Conservation (phyloP, 306 rosid species). For the Ceratonia siliqua region DNA sequence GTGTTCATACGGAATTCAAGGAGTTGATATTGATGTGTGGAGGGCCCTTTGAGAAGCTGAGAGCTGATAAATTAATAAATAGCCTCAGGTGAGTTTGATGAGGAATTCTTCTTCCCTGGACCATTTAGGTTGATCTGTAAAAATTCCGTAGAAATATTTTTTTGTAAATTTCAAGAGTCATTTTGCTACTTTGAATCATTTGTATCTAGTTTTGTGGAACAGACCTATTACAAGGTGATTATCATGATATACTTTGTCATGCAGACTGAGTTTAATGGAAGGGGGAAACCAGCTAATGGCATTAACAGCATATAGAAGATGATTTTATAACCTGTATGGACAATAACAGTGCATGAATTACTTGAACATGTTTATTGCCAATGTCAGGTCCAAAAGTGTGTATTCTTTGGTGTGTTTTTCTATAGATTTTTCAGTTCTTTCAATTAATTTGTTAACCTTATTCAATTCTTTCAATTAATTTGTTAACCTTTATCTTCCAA, state of each 20-base stretch:
- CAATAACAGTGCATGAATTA: background rate
- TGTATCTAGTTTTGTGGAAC: background rate
- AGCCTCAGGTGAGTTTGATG: constrained; percentile 62
- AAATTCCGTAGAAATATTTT: background rate
- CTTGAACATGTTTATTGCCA: background rate
- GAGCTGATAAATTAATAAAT: constrained; percentile 67
- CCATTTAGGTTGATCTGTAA: constrained; percentile 17
- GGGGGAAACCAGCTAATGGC: background rate
- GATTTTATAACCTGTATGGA: background rate
- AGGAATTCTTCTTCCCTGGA: constrained; percentile 1
- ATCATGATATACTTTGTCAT: background rate
- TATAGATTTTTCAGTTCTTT: background rate
- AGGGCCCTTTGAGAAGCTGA: constrained; percentile 78
- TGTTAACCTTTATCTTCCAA: background rate
- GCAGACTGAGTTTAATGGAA: background rate
- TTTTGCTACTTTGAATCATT: background rate
- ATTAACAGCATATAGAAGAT: background rate
- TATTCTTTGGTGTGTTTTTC: background rate
- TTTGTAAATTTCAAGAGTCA: background rate
- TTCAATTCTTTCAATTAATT: too few relatives aligned
- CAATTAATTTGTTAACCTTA: background rate
- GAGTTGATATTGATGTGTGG: constrained; percentile 81
- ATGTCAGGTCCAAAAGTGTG: background rate
- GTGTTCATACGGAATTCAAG: constrained; percentile 76
- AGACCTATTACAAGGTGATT: background rate